Evolutionary conservation across 2,329 filamentous ascomycete species (phyloP), one percentile per base, ranked within the genome.

Genomic region (Xylariaceae sp.): DNA sequence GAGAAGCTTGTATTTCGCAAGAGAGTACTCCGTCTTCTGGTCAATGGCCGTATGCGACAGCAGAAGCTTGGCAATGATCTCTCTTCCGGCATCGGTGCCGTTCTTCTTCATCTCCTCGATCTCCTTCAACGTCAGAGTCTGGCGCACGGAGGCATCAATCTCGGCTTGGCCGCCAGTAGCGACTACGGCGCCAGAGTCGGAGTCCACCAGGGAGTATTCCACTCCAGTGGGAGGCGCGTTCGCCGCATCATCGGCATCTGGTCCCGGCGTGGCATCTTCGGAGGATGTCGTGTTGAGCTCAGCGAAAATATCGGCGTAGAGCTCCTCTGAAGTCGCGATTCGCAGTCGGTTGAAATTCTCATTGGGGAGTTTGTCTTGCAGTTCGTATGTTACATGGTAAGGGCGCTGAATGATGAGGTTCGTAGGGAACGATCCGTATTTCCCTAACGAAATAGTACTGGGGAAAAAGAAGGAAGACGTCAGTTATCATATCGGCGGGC

Each of bases 1-100:
- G 51, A 96, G 81, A 15, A 97, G 78, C 69, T 94, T 96, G 75
- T 99, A 99, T 74, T 99, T 99, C 49, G 93, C 92, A 59, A 97
- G 79, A 2, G 92, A 95, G 70, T 95, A 99, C 0, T 86, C 82
- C 0, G 94, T 97, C 80, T 99, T 99, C 76, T 97, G 89, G 66
- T 96, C 92, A 49, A 99, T 82, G 1, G 88, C 89, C 15, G 89
- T 87, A 74, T 99, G 94, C 49, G 92, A 94, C 35, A 92, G 82
- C 74, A 99, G 83, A 30, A 99, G 85, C 75, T 92, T 96, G n/a
- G 90, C 88, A 64, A 99, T 94, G 52, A 99, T 83, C 55, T 96
- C 92, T 72, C 89, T 89, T 10, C 92, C 93, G 0, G 90, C 90
- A 4, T 87, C 87, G 2, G 87, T 85, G 9, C 88, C 89, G 58